Conservation (phyloP, 176 grass and related monocot genomes). For the Elymus sibiricus region DNA sequence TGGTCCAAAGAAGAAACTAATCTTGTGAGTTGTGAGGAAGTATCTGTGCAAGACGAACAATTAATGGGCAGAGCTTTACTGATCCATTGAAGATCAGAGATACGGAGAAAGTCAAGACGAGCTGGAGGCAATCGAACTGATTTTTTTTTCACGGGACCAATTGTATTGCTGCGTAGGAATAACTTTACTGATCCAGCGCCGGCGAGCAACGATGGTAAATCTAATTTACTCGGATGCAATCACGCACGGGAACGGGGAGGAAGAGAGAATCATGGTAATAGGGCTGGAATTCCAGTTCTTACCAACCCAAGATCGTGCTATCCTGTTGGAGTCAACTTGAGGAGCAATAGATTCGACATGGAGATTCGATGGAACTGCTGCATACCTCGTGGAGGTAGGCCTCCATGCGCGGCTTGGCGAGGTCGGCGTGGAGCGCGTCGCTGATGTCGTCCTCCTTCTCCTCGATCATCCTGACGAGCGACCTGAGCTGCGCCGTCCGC, state of each 20-base stretch:
- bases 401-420: conserved; percentile 81
- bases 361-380: neutral
- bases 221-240: no score
- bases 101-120: neutral
- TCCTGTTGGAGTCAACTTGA: neutral
- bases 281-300: neutral
- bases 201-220: no score
- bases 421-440: conserved; percentile 62
- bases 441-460: conserved; percentile 76
- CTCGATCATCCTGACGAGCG: conserved; percentile 48
- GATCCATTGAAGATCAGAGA: neutral
- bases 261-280: neutral
- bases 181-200: neutral
- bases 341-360: neutral
- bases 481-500: conserved; percentile 61
- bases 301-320: neutral
- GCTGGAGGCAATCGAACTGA: neutral
- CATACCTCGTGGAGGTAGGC: conserved; percentile 74
- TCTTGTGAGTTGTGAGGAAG: neutral
- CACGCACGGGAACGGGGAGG: neutral
- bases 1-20: neutral
- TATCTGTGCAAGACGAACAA: neutral
- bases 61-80: neutral
- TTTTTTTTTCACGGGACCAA: no score
- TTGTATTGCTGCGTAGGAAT: no score